These are phyloP conservation scores for Ligustrum vulgare DNA, from an alignment of 257 asterid genomes.

Conservation along the genomic window DNA sequence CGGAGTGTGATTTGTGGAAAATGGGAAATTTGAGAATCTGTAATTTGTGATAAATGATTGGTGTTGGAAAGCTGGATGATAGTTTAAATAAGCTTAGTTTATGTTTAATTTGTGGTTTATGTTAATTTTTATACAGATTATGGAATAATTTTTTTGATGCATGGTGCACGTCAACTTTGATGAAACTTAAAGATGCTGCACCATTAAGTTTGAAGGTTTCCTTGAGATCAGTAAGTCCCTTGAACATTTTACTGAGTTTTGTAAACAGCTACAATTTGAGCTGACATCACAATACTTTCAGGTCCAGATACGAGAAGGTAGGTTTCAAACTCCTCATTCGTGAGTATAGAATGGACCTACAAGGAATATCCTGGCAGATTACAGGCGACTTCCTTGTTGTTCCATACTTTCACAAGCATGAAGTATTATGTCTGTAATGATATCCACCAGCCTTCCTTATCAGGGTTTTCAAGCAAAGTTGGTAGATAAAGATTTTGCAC, in stretches of 20 bases:
- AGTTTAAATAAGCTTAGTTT: no score
- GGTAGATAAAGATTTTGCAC: constrained; percentile 70
- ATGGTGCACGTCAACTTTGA: no score
- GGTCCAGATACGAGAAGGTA: constrained; percentile 85
- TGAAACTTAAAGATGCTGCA: no score
- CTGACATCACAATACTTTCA: constrained; percentile 13
- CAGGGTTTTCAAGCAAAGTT: no score
- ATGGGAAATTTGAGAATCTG: no score
- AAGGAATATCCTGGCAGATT: constrained; percentile 67
- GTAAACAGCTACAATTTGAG: neutral
- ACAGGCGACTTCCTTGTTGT: constrained; percentile 53
- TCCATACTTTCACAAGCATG: neutral
- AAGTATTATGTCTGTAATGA: constrained; percentile 13
- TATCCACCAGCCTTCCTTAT: constrained; percentile 17
- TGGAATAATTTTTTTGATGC: no score
- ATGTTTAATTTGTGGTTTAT: no score
- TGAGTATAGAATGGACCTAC: constrained; percentile 93
- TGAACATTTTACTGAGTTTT: neutral
- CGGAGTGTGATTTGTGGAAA: no score
- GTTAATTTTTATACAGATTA: no score
- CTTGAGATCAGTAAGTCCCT: constrained; percentile 76
- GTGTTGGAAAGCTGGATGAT: no score
- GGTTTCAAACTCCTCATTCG: constrained; percentile 79
- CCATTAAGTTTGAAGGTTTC: constrained; percentile 95
- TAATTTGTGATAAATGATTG: no score